Evolutionary conservation across 1,284 basidiomycete genomes (phyloP), one percentile per base, ranked within the genome.

Genomic region (Ganoderma multipileum): DNA sequence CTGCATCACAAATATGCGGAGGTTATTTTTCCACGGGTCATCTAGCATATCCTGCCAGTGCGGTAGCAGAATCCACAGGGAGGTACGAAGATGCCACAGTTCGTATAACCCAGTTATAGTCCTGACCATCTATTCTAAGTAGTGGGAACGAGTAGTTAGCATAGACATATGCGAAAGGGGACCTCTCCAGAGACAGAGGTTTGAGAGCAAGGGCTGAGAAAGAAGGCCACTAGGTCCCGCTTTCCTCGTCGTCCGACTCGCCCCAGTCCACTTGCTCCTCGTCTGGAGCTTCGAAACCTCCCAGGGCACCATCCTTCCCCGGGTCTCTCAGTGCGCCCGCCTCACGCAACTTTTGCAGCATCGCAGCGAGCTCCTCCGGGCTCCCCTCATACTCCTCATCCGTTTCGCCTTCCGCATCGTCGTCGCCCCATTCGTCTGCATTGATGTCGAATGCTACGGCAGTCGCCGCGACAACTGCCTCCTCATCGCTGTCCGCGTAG

Each of bases 211-310:
- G 47, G 26, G 11, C 16, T 11, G 8, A n/a, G 8, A 28, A 52
- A 50, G 20, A 9, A 14, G 2, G 20, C 2, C 11, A 52, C 52
- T 39, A 64, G 47, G 20, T 50, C 11, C 30, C 61, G 61, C 11
- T 65, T 44, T 72, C 66, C 57, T 85, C 83, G 57, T 82, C 84
- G 54, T 82, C 85, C 20, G 85, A 86, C 50, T 89, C 88, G 11
- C 85, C 89, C 89, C 89, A 91, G 70, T 89, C 89, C 20, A 89
- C 83, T 44, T 83, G 80, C 30, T 89, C 89, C 47, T 88, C 87
- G 16, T 84, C 84, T 12, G 62, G 62, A 12, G 79, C 83, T 16
- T 77, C 77, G 41, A 75, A 68, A 4, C 70, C 77, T 16, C 65
- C 61, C 38, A 81, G 59, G 4, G 55, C 63, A 30, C 73, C 64